These are phyloP conservation scores for Penicillium chermesinum DNA, from an alignment of 495 filamentous ascomycete genomes.

Conservation along the genomic window DNA sequence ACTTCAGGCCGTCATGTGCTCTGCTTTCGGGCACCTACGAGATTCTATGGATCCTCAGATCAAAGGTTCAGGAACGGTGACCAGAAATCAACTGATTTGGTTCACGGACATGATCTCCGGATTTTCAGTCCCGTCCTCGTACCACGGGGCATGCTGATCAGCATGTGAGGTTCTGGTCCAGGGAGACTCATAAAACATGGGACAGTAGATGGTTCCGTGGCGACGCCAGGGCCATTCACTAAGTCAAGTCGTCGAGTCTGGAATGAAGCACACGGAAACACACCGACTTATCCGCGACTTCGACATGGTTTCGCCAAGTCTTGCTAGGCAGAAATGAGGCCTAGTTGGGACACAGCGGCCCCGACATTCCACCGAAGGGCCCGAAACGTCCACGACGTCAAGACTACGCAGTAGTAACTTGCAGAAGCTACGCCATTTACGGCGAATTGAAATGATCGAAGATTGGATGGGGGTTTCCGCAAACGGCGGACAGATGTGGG, in stretches of 20 bases:
- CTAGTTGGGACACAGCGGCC: neutral
- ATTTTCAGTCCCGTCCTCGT: neutral
- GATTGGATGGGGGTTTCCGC: slow-evolving; percentile 1
- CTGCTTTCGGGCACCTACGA: no score
- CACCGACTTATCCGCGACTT: no score
- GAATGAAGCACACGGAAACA: no score
- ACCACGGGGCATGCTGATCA: slow-evolving; percentile 1
- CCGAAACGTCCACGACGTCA: no score
- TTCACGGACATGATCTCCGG: slow-evolving; percentile 3
- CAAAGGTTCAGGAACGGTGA: neutral
- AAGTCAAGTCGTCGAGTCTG: no score
- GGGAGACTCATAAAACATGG: slow-evolving; percentile 10
- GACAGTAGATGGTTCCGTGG: slow-evolving; percentile 2
- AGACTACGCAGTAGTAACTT: no score
- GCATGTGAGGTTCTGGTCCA: slow-evolving; percentile 6
- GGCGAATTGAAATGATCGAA: no score
- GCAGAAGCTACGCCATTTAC: no score
- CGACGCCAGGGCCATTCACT: neutral
- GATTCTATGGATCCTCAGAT: no score
- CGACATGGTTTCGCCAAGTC: no score
- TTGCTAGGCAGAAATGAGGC: no score
- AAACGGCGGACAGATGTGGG: neutral
- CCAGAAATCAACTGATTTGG: neutral
- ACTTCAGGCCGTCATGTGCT: no score
- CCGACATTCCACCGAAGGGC: neutral